Percentiles rank a stretch among this genome's conserved stretches.
These are phyloP conservation scores for Lepidium campestre DNA, from an alignment of 441 rosid genomes.

Conservation along the genomic window DNA sequence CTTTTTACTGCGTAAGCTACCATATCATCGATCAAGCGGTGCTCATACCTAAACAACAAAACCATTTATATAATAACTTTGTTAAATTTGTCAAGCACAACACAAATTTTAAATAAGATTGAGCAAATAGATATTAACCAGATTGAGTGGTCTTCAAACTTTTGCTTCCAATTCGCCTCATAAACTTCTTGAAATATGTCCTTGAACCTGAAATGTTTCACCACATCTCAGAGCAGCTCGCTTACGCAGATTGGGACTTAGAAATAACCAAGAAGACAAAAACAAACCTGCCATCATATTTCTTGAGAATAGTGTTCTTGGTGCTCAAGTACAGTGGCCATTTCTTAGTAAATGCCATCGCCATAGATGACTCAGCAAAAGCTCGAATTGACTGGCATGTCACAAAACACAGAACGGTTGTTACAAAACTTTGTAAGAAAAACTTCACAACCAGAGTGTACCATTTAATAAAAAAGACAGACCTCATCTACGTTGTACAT, in stretches of 20 bases:
- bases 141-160: conserved; percentile 84
- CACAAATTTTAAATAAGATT: not conserved
- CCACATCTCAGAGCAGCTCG: not conserved
- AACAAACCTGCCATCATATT: conserved; percentile 91
- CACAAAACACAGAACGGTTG: not conserved
- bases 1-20: conserved; percentile 96
- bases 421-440: not conserved
- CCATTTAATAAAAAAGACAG: conserved; percentile 5
- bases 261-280: conserved; percentile 12
- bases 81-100: not conserved
- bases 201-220: conserved; percentile 59
- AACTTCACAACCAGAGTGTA: not conserved
- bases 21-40: conserved; percentile 95
- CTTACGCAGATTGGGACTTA: not conserved
- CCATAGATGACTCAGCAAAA: conserved; percentile 94
- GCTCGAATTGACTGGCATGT: conserved; percentile 67
- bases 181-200: conserved; percentile 93
- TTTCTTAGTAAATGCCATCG: conserved; percentile 70
- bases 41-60: conserved; percentile 70
- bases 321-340: conserved; percentile 97
- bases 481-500: conserved; percentile 98
- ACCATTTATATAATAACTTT: not conserved
- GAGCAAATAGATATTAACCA: conserved; percentile 44
- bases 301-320: conserved; percentile 90
- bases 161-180: conserved; percentile 80